Evolutionary conservation across 2,329 filamentous ascomycete genomes (phyloP).

Genomic region (Cryphonectria naterciae): DNA sequence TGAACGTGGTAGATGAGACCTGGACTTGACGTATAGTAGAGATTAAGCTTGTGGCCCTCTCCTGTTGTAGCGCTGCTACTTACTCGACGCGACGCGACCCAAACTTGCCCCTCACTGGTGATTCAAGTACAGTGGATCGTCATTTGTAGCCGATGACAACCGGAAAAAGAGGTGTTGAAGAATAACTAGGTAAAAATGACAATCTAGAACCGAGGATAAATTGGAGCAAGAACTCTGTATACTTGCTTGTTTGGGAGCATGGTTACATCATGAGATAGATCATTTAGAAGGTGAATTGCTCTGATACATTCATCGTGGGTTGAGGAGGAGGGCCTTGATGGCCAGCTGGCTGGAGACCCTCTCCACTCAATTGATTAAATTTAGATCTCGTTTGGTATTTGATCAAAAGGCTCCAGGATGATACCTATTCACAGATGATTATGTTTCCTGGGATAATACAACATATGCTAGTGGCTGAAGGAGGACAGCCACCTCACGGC

Average conservation of each 20-base stretch:
- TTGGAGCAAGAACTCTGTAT: not conserved
- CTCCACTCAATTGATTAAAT: not conserved
- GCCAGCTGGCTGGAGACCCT: not conserved
- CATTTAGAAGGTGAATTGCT: not conserved
- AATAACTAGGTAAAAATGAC: not conserved
- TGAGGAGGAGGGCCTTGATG: not conserved
- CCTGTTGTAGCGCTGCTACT: not conserved
- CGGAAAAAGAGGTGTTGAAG: not conserved
- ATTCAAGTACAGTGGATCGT: not conserved
- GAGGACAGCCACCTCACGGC: not conserved
- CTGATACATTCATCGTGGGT: not conserved
- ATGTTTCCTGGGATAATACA: not conserved
- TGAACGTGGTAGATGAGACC: not conserved
- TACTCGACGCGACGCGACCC: not conserved
- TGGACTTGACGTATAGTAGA: not conserved
- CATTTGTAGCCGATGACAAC: not conserved
- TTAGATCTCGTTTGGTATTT: not conserved
- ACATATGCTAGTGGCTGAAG: not conserved
- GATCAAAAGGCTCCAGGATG: not conserved
- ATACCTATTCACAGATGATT: not conserved
- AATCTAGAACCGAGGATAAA: not conserved
- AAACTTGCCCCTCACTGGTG: constrained; percentile 8
- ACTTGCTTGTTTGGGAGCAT: not conserved
- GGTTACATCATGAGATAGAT: not conserved
- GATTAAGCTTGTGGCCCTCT: not conserved